phyloP scores from a whole-genome alignment of 2,329 filamentous ascomycete species.

The Paecilomyces formosus region DNA sequence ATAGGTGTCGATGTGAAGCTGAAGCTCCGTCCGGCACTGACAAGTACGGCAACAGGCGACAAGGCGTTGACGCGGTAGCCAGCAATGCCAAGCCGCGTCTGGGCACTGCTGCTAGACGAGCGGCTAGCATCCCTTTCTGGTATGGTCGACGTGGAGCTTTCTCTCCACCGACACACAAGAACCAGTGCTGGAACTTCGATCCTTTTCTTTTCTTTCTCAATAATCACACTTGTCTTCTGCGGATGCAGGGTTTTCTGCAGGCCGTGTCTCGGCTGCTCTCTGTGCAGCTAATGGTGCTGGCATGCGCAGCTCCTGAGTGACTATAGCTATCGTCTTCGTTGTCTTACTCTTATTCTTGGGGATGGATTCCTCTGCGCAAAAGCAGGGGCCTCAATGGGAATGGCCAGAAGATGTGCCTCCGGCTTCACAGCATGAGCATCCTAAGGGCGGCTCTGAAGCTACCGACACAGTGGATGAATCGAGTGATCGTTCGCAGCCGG shows the following conservation, averaged over 20 bases:
- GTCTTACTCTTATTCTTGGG: background rate
- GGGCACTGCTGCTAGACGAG: conserved; percentile 15
- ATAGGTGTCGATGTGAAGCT: conserved; percentile 19
- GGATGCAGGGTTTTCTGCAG: conserved; percentile 8
- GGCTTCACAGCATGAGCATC: background rate
- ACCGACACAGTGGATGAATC: conserved; percentile 8
- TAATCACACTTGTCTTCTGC: background rate
- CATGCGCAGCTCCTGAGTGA: background rate
- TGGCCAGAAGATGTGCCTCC: conserved; percentile 6
- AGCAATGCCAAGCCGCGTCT: conserved; percentile 9
- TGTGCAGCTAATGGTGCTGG: background rate
- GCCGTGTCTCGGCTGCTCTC: conserved; percentile 1
- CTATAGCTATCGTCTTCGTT: background rate
- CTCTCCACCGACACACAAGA: conserved; percentile 1
- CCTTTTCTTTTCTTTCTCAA: conserved; percentile 8
- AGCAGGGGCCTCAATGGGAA: conserved; percentile 1
- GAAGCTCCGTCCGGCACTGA: conserved; percentile 6
- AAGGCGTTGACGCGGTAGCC: conserved; percentile 24
- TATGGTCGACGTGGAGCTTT: conserved; percentile 2
- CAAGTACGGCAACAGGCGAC: conserved; percentile 15
- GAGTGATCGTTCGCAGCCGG: conserved; percentile 10
- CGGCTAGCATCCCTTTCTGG: conserved; percentile 8
- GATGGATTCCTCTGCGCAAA: background rate
- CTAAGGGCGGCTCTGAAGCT: conserved; percentile 1
- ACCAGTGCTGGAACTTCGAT: background rate